Base-by-base conservation (phyloP, 2,329 filamentous ascomycete genomes). In the Trichothecium roseum region DNA sequence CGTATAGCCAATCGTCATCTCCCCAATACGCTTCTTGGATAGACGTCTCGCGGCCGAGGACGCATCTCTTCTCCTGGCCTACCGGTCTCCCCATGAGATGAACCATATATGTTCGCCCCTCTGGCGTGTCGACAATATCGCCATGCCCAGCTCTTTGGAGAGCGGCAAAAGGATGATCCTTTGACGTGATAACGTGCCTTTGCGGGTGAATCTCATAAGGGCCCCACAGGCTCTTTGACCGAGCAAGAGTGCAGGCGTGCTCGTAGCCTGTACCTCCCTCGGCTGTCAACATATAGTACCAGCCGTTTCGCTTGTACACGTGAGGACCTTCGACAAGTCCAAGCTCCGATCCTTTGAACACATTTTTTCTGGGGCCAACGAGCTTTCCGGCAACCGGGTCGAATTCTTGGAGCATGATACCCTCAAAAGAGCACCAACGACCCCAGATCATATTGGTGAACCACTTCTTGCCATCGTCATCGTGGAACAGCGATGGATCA, bases 171-270 rank as follows among this genome's bases (percentile, higher is more conserved):
- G 69, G 69, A 4, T 60, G 45, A 37, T 72, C 62, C 45, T 68
- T 71, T 24, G 67, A 63, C 0, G 68, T 70, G 31, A 79, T 55
- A 29, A 81, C 62, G 31, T 75, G 62, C 37, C 74, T 72, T 32
- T 69, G 54, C 0, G 75, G 74, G 27, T 76, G 73, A 2, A 64
- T 51, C 44, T 78, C 70, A 53, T 79, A 83, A 0, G 77, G 76
- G 0, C 78, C 78, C 60, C 72, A 72, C 38, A 76, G 50, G 49
- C 66, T 45, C 36, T 60, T 48, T 5, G 66, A 60, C 35, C 70
- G 61, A 40, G 77, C 57, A 3, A 82, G 63, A 18, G 75, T 81
- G 45, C 68, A 70, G 3, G 73, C 69, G 44, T 82, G 78, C 1
- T 69, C 63, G 40, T 72, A 74, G 5, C 67, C 75, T 1, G 74